Evolutionary conservation across 305 asterid species (phyloP), one percentile per base, ranked within the genome.

Genomic region (Fraxinus floribunda): DNA sequence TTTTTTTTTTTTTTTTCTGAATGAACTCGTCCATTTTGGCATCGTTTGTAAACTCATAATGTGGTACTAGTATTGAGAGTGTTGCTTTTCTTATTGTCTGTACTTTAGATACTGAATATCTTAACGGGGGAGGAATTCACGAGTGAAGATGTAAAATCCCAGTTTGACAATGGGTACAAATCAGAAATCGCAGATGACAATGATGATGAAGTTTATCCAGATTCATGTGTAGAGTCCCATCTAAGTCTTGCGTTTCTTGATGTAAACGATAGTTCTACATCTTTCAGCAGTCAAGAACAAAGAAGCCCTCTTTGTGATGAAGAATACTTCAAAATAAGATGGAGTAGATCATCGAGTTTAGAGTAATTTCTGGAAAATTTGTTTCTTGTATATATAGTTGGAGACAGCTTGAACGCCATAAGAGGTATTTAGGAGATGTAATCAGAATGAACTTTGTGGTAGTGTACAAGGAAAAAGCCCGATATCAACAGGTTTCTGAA

Each of bases 161-260:
- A 74, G 68, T 35, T 73, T 34, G 82, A 39, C 77, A 44, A 34
- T 6, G 38, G 78, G 41, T 79, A 85, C 41, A 84, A 86, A 71
- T 29, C 49, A 72, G 90, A 88, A 82, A 87, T 87, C 7, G 80
- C 80, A 20, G 97, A 90, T 24, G 90, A 84, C 15, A 84, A 88
- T 57, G 98, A 95, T 29, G 99, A 95, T 80, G 99, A 95, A 88
- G 98, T 95, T 30, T 94, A 95, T 90, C 98, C 97, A 55, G 92
- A 93, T 84, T 94, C 95, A 73, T 85, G 95, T 74, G 93, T 93
- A 49, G 97, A 93, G 84, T 92, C 98, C 29, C 97, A 94, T 89
- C 81, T 94, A 60, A 85, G 91, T 80, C 91, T 92, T 39, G 99
- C 97, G 1, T 88, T 94, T 41, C 89, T 91, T 78, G 98, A 93